Percentiles rank a stretch among this genome's conserved stretches.
phyloP scores from a whole-genome alignment of 2,329 filamentous ascomycete genomes.

The Fusarium albidum region DNA sequence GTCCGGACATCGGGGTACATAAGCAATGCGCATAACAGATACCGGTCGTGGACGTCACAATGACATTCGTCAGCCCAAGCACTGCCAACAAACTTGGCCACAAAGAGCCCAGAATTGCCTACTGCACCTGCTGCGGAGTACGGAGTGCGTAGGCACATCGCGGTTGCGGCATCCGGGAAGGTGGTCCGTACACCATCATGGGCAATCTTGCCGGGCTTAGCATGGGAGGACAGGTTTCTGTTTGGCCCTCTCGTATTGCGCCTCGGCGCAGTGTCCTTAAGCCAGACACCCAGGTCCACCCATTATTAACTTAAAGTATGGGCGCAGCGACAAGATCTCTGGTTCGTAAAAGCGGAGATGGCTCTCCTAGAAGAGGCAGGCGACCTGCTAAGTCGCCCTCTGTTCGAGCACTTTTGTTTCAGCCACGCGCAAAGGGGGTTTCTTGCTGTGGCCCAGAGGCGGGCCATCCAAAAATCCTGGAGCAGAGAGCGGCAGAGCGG shows the following conservation, averaged over 20 bases:
- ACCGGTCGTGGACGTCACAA: constrained; percentile 17
- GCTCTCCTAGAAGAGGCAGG: constrained; percentile 10
- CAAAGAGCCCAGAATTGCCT: constrained; percentile 3
- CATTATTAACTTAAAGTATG: constrained; percentile 5
- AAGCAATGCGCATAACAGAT: background rate
- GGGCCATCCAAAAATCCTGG: background rate
- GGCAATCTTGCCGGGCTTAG: background rate
- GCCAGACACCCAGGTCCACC: constrained; percentile 2
- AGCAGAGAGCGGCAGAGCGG: no score
- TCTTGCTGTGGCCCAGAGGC: background rate
- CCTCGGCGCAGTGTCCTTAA: background rate
- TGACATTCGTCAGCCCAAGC: constrained; percentile 6
- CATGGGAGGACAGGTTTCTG: background rate
- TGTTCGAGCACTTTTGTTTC: constrained; percentile 21
- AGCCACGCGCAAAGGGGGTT: constrained; percentile 18
- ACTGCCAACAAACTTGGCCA: background rate
- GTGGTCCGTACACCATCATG: background rate
- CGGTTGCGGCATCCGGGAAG: no score
- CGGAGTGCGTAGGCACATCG: no score
- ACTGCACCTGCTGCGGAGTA: no score
- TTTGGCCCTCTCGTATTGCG: constrained; percentile 5
- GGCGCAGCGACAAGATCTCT: no score
- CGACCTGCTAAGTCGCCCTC: constrained; percentile 4
- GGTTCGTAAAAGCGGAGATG: constrained; percentile 27
- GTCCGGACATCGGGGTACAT: background rate